Base-by-base conservation (phyloP, 371 early-diverging fungal species). In the Apophysomyces ossiformis region DNA sequence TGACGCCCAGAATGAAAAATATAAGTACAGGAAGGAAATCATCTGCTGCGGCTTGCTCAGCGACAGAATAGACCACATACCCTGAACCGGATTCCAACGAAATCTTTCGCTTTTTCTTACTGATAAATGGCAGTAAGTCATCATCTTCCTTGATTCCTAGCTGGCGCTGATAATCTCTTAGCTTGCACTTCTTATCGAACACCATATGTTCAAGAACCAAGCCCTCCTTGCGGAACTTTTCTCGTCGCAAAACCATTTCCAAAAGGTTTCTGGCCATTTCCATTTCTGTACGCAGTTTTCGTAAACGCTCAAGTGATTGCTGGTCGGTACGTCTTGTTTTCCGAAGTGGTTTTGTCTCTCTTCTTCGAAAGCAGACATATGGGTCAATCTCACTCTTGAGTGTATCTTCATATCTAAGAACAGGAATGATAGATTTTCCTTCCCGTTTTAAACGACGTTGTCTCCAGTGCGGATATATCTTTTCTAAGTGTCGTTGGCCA, bases 311-410 rank as follows among this genome's bases (percentile, higher is more conserved):
- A 35, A 95, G 69, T 5, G 94, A 90, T 59, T 90, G 90, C 47
- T 89, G 86, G 73, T 98, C 98, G 16, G 91, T 90, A n/a, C 95
- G 90, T 58, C 97, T 79, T 7, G 96, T 93, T 71, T 96, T 96
- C 37, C 98, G 92, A 11, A 90, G 69, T 5, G 89, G 88, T 69
- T 92, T 93, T 59, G 95, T 87, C 74, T 98, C 98, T 37, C 99
- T 88, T 50, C 93, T 90, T 58, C 98, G 92, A 83, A 98, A 98
- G 70, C 99, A 98, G n/a, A 96, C 89, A 73, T 96, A 98, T 0
- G 99, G 96, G 71, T 97, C 95, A 39, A 85, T 77, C 64, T 95
- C 96, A 36, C 89, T 80, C 60, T 88, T 87, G 7, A 60, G 12
- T 4, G 76, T 58, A 37, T 84, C 82, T 65, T 92, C 92, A 62